Percentiles rank a stretch among this genome's conserved stretches.
Conservation (phyloP, 345 rosid genomes). For the Hevea brasiliensis region DNA sequence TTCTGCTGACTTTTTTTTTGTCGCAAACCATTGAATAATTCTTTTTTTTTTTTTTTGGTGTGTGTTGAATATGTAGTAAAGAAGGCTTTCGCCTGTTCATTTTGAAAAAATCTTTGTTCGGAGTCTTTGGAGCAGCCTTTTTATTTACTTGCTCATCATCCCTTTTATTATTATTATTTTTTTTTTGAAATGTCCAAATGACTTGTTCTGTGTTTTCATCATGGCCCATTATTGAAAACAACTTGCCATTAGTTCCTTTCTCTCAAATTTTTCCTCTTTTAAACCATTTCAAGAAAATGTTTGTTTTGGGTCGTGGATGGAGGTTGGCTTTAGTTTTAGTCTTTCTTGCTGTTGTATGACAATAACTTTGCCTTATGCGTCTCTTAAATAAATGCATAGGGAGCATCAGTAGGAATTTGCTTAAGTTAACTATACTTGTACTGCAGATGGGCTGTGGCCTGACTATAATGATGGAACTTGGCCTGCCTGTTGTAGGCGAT, state of each 20-base stretch:
- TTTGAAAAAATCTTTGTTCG: not conserved
- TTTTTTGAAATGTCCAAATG: not conserved
- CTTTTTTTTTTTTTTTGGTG: not conserved
- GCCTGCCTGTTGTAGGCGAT: slow-evolving; percentile 76
- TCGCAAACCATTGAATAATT: not conserved
- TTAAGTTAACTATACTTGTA: slow-evolving; percentile 11
- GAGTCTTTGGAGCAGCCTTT: not conserved
- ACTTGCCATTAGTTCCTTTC: not conserved
- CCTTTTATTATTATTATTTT: not conserved
- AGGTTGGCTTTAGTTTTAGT: not conserved
- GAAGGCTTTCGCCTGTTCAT: not conserved
- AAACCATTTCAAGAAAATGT: not conserved
- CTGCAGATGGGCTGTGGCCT: slow-evolving; percentile 93
- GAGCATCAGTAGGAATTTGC: not conserved
- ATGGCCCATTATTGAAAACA: not conserved
- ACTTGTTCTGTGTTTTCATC: not conserved
- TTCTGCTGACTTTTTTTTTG: not conserved
- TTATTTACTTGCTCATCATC: not conserved
- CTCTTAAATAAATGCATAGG: not conserved
- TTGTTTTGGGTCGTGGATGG: not conserved
- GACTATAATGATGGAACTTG: slow-evolving; percentile 91
- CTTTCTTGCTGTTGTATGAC: not conserved
- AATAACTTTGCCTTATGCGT: not conserved
- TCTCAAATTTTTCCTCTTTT: not conserved
- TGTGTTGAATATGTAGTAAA: not conserved